A percentile compares a stretch with the other conserved stretches of the same genome.
These are phyloP conservation scores for Trichoderma koningiopsis DNA, from an alignment of 2,329 filamentous ascomycete species.

Conservation along the genomic window DNA sequence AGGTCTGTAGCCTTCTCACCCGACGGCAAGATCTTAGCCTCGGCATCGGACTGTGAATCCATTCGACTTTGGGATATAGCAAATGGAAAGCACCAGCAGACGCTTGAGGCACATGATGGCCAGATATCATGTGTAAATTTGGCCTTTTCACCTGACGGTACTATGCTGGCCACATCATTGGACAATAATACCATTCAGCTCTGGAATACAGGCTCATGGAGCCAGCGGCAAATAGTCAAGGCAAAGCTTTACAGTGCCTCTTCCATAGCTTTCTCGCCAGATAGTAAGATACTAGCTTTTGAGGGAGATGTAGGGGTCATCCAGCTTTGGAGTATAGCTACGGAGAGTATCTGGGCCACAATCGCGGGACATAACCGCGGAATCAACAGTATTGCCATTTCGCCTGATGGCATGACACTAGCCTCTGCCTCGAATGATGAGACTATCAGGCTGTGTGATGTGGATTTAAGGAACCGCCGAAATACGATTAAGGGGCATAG, in stretches of 20 bases:
- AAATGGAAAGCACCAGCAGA: background rate
- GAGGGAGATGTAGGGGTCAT: conserved; percentile 27
- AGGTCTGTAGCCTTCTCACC: background rate
- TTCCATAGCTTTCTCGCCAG: conserved; percentile 30
- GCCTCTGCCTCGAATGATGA: background rate
- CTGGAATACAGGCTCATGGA: conserved; percentile 27
- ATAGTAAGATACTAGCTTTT: conserved; percentile 29
- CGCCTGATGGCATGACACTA: conserved; percentile 2
- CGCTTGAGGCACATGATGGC: background rate
- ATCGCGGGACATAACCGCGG: background rate
- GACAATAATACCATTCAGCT: conserved; percentile 27
- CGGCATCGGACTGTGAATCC: background rate
- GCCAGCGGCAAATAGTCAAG: conserved; percentile 28
- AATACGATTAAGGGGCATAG: background rate
- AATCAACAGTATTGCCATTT: background rate
- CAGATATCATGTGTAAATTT: background rate
- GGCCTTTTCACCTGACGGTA: conserved; percentile 30
- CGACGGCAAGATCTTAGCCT: background rate
- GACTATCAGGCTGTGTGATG: background rate
- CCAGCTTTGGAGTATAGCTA: conserved; percentile 28
- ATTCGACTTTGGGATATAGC: conserved; percentile 4
- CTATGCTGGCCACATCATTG: conserved; percentile 29
- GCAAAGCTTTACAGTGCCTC: conserved; percentile 26
- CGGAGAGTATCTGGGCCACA: background rate
- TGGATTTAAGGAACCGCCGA: background rate